Conservation (phyloP, 2,329 filamentous ascomycete species). For the Venturiaceae sp. region DNA sequence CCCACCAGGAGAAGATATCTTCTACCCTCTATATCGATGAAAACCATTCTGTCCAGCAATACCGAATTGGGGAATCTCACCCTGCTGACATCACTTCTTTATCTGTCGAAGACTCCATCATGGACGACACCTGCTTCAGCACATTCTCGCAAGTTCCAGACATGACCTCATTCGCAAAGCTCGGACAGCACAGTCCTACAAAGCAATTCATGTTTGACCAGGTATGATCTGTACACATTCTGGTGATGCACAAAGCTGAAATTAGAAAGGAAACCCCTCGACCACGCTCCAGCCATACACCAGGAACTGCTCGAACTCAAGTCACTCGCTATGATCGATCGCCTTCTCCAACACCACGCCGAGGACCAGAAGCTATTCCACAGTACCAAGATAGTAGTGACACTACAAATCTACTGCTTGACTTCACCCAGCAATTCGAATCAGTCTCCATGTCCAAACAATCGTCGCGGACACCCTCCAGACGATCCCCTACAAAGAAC, state of each 20-base stretch:
- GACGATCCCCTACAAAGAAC: constrained; percentile 32
- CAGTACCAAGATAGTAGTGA: constrained; percentile 37
- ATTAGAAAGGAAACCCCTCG: constrained; percentile 21
- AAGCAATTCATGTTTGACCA: constrained; percentile 22
- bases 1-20: neutral
- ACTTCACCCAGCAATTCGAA: constrained; percentile 70
- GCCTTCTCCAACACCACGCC: constrained; percentile 43
- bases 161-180: constrained; percentile 70
- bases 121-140: constrained; percentile 70
- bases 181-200: constrained; percentile 48
- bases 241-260: no score
- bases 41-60: neutral
- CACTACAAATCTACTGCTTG: constrained; percentile 70
- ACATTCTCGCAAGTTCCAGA: constrained; percentile 84
- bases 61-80: constrained; percentile 7
- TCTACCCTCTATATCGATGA: neutral
- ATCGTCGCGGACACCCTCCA: neutral
- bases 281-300: constrained; percentile 32
- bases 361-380: constrained; percentile 29
- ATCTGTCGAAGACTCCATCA: constrained; percentile 23
- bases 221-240: constrained; percentile 11
- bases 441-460: constrained; percentile 20
- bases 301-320: constrained; percentile 37
- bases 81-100: constrained; percentile 8
- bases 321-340: constrained; percentile 26